Evolutionary conservation across 129 eudicot genomes (phyloP).

Genomic region (Glebionis coronaria): DNA sequence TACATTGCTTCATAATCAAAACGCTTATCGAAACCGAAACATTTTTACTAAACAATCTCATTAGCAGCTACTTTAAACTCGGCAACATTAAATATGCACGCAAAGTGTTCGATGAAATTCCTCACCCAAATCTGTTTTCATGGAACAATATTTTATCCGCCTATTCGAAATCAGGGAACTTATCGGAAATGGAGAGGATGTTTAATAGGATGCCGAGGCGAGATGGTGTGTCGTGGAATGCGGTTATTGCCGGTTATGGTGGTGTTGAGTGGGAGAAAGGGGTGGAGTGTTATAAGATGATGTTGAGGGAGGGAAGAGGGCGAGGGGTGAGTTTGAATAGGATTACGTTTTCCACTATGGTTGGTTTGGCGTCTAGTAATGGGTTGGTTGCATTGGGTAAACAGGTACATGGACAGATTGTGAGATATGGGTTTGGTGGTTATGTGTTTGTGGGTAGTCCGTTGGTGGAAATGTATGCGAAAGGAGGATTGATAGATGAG

Average conservation of each 20-base stretch:
- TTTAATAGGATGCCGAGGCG: conserved; percentile 50
- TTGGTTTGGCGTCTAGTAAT: conserved; percentile 47
- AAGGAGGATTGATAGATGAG: conserved; percentile 52
- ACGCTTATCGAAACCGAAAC: conserved; percentile 51
- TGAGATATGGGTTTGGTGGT: conserved; percentile 59
- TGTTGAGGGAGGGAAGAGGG: conserved; percentile 51
- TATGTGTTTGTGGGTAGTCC: conserved; percentile 86
- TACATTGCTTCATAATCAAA: conserved; percentile 58
- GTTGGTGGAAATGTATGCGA: conserved; percentile 82
- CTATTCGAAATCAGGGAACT: conserved; percentile 62
- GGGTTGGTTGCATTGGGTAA: conserved; percentile 57
- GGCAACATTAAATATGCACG: conserved; percentile 60
- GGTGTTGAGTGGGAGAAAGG: conserved; percentile 44
- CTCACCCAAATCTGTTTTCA: conserved; percentile 65
- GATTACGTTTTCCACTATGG: conserved; percentile 78
- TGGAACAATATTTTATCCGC: conserved; percentile 80
- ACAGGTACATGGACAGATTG: conserved; percentile 71
- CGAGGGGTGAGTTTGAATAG: conserved; percentile 47
- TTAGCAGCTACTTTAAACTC: conserved; percentile 46
- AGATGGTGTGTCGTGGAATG: conserved; percentile 90
- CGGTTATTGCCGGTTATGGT: conserved; percentile 66
- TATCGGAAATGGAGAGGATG: conserved; percentile 51
- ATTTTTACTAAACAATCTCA: conserved; percentile 64
- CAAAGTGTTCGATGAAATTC: conserved; percentile 78
- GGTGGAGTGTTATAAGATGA: conserved; percentile 30